Evolutionary conservation across 78 protist species (phyloP), one percentile per base, ranked within the genome.

Genomic region (Polysphondylium violaceum): DNA sequence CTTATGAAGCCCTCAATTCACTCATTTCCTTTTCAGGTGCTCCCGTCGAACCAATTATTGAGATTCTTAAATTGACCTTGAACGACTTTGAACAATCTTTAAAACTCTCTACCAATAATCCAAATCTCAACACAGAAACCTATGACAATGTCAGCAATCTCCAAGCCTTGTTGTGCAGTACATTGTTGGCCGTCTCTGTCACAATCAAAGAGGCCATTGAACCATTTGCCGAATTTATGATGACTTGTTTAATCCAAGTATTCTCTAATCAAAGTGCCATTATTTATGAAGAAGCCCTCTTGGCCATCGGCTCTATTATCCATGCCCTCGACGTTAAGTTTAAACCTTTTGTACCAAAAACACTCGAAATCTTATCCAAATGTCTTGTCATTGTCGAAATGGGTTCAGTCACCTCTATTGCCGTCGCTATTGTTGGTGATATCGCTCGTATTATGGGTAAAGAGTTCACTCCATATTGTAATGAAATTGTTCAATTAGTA

Each of bases 361-460:
- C 96, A 79, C 41, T 74, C 31, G 95, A 96, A 16, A 89, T 87
- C 78, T 90, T 96, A 9, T 12, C 2, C 16, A 29, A 29, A 23
- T 68, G 68, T 27, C 64, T 95, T 33, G 3, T n/a, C 17, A 68
- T 40, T 60, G 78, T 61, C 3, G 89, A 87, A 44, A 31, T 76
- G 14, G 71, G 67, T 36, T 51, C 60, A 50, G 92, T 96, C 4
- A 69, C 95, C 56, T 27, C 47, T 9, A 38, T 76, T 19, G 81
- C 97, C 0, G 78, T 96, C 9, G 96, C 96, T 73, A 65, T 96
- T 33, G 81, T 94, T 21, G 95, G 96, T 64, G 98, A 97, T 93
- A 16, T 96, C 7, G 56, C 95, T 73, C 92, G 97, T 29, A 94
- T 97, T 7, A 71, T 96, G 25, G 94, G 58, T 40, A 50, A n/a